These are phyloP conservation scores for Eutrema heterophyllum DNA, from an alignment of 345 rosid genomes.

Conservation along the genomic window DNA sequence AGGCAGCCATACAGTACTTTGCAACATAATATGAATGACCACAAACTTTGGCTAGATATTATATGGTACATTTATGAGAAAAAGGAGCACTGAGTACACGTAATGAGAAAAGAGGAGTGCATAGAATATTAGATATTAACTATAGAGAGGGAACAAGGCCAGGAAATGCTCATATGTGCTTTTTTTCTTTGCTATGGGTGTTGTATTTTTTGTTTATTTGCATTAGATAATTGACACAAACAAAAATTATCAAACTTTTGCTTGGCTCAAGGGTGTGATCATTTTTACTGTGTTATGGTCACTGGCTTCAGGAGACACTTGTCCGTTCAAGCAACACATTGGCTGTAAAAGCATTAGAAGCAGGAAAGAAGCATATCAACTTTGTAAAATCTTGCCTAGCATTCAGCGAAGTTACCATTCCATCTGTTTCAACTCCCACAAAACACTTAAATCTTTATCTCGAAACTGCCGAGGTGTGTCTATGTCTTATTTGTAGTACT, in stretches of 20 bases:
- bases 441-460: conserved; percentile 73
- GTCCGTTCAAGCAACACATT: conserved; percentile 75
- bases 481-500: conserved; percentile 25
- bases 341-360: conserved; percentile 59
- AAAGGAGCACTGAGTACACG: background rate
- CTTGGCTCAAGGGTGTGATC: background rate
- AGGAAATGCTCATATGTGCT: background rate
- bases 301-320: conserved; percentile 64
- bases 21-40: too few relatives aligned
- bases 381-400: conserved; percentile 83
- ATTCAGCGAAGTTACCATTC: conserved; percentile 84
- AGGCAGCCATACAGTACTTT: too few relatives aligned
- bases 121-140: background rate
- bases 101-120: background rate
- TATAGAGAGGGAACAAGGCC: background rate
- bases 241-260: background rate
- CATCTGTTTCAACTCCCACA: conserved; percentile 49
- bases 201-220: background rate
- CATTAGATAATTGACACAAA: background rate
- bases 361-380: conserved; percentile 38
- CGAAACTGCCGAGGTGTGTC: conserved; percentile 81
- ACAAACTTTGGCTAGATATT: background rate
- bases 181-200: background rate
- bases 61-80: background rate
- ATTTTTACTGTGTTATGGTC: conserved; percentile 10